A percentile compares a stretch with the other conserved stretches of the same genome.
These are phyloP conservation scores for Botrytis galanthina DNA, from an alignment of 2,329 filamentous ascomycete genomes.

Conservation along the genomic window DNA sequence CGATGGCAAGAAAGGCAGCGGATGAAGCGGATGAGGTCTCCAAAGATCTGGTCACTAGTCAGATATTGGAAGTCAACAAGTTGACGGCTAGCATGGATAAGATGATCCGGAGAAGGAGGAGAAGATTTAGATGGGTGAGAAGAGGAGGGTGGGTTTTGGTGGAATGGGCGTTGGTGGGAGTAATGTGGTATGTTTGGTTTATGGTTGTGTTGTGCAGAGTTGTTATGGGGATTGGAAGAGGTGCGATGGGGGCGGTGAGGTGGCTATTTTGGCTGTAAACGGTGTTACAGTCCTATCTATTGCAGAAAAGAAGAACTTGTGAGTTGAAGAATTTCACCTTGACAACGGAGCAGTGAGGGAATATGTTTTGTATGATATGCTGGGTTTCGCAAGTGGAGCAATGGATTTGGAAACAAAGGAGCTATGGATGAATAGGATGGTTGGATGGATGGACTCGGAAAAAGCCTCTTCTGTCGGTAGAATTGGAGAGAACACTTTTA, in stretches of 20 bases:
- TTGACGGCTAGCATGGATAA: conserved; percentile 77
- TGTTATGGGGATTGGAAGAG: conserved; percentile 60
- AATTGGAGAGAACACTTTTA: conserved; percentile 17
- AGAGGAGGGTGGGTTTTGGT: conserved; percentile 76
- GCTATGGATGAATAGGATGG: background rate
- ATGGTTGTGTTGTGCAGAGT: conserved; percentile 75
- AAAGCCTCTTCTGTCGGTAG: background rate
- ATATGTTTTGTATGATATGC: background rate
- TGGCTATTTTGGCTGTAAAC: conserved; percentile 66
- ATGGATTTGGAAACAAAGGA: conserved; percentile 10
- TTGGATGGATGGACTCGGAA: background rate
- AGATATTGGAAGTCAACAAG: conserved; percentile 76
- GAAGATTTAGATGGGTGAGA: conserved; percentile 70
- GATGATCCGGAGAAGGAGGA: conserved; percentile 66
- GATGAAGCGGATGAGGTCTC: conserved; percentile 79
- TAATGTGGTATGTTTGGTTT: conserved; percentile 95
- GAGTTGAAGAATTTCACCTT: background rate
- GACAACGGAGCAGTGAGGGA: background rate
- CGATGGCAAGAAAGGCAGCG: conserved; percentile 63
- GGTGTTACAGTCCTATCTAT: background rate
- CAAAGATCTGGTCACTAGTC: conserved; percentile 71
- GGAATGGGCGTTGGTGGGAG: conserved; percentile 82
- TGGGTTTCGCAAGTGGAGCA: background rate
- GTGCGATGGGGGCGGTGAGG: conserved; percentile 57
- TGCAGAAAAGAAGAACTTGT: background rate